Percentiles rank a stretch among this genome's conserved stretches.
phyloP scores from a whole-genome alignment of 2,329 filamentous ascomycete genomes.

The Aspergillus pseudoglaucus region DNA sequence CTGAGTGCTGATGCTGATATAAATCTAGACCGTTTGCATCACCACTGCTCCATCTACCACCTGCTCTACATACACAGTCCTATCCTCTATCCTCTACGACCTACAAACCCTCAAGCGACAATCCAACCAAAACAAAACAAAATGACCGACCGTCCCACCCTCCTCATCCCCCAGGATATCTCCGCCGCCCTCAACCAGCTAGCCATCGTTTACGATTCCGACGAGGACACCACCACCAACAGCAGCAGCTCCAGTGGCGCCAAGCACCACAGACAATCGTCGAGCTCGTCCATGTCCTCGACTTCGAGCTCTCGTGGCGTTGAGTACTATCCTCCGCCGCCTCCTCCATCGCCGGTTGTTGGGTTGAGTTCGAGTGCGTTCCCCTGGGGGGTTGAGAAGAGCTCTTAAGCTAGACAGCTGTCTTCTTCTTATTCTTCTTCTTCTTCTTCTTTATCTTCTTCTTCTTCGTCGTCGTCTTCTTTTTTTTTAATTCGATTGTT shows the following conservation, averaged over 20 bases:
- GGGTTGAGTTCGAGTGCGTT: constrained; percentile 9
- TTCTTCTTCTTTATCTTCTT: too few relatives aligned
- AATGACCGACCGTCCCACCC: constrained; percentile 12
- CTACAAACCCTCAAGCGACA: not conserved
- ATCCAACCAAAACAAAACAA: not conserved
- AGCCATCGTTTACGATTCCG: not conserved
- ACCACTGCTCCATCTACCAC: not conserved
- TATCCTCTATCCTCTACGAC: not conserved
- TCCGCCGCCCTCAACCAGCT: constrained; percentile 26
- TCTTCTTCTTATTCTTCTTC: too few relatives aligned
- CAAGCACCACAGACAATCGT: constrained; percentile 12
- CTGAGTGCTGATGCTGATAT: not conserved
- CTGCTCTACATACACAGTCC: not conserved
- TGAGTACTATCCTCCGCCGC: constrained; percentile 21
- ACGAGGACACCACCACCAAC: not conserved
- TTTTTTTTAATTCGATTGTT: not conserved
- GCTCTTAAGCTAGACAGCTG: too few relatives aligned
- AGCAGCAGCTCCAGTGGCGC: constrained; percentile 3
- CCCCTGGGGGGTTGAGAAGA: constrained; percentile 3
- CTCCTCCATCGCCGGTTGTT: constrained; percentile 24
- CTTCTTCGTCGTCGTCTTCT: too few relatives aligned
- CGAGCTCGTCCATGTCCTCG: not conserved
- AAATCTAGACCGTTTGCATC: not conserved
- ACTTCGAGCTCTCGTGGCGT: not conserved
- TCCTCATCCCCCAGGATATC: constrained; percentile 32